Evolutionary conservation across 805 yeast species (phyloP), one percentile per base, ranked within the genome.

Genomic region (Metschnikowia reukaufii): DNA sequence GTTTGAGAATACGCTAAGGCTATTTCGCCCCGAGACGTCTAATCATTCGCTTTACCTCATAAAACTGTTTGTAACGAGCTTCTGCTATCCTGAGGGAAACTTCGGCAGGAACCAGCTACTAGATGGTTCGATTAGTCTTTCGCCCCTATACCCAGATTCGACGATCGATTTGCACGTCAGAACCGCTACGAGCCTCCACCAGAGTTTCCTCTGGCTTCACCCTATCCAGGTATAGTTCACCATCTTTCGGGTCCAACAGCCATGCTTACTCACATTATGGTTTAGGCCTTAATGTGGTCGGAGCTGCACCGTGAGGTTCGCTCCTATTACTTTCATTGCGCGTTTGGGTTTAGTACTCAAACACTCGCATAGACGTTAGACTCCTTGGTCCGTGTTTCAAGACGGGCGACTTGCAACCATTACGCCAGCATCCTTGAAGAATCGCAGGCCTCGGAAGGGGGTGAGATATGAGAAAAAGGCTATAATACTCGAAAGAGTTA

Each of bases 141-240:
- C 71, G 70, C 70, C 69, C 69, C 70, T 67, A 66, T 66, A 67
- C 71, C 70, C 70, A 66, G 66, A 66, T 65, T 66, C 67, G 70
- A 67, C 70, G 70, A 65, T 66, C 70, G 71, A 66, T 65, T 67
- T 67, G 70, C 71, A 67, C 70, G 70, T 67, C 70, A 67, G 70
- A 67, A 66, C 70, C 69, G 70, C 71, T 66, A 62, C 69, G 73
- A 65, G 70, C 70, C 69, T 66, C 72, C 70, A 66, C 72, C 71
- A 66, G 71, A 66, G 70, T 66, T 65, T 66, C 70, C 71, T 66
- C 72, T 65, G 70, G 70, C 72, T 66, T 66, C 69, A 65, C 72
- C 70, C 72, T 65, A 66, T 66, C 65, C 70, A 67, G 70, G 70
- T 68, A 67, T 67, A 67, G 70, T 66, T 66, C 71, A 67, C 72